A percentile compares a stretch with the other conserved stretches of the same genome.
Conservation (phyloP, 2,329 filamentous ascomycete species). For the Cordyceps cateniannulata region DNA sequence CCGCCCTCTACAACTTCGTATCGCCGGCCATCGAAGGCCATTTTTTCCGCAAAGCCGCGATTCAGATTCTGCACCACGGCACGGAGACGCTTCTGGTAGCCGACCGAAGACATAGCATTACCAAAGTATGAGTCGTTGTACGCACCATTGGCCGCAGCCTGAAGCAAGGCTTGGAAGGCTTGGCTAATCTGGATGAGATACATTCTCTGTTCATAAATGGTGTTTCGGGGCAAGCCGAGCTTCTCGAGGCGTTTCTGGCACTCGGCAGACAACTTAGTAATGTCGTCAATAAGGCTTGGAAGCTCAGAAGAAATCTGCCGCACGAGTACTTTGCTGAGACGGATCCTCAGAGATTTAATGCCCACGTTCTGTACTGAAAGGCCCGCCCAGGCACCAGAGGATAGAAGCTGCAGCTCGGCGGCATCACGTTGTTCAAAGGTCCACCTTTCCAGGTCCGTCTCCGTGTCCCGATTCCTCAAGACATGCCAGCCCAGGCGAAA, state of each 20-base stretch:
- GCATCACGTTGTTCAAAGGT: conserved; percentile 30
- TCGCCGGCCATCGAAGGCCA: no score
- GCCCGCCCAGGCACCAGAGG: conserved; percentile 30
- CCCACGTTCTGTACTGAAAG: conserved; percentile 35
- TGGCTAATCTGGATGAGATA: conserved; percentile 43
- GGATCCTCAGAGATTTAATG: conserved; percentile 37
- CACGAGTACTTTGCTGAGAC: conserved; percentile 45
- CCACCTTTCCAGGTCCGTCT: conserved; percentile 21
- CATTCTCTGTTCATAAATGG: conserved; percentile 38
- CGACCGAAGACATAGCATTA: conserved; percentile 22
- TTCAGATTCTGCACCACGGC: conserved; percentile 48
- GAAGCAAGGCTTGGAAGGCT: conserved; percentile 36
- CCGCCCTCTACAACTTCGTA: no score
- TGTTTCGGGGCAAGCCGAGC: conserved; percentile 43
- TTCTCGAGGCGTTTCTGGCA: conserved; percentile 33
- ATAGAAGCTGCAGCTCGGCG: conserved; percentile 38
- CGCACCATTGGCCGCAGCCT: conserved; percentile 41
- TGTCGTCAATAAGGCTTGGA: conserved; percentile 32
- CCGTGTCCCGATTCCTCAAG: conserved; percentile 38
- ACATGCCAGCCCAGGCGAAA: conserved; percentile 49
- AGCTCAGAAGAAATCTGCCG: conserved; percentile 40
- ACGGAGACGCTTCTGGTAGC: conserved; percentile 40
- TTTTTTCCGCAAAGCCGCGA: conserved; percentile 31
- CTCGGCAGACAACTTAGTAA: conserved; percentile 28
- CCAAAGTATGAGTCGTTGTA: conserved; percentile 49